Conservation (phyloP, 805 yeast species). For the Huiozyma naganishii region DNA sequence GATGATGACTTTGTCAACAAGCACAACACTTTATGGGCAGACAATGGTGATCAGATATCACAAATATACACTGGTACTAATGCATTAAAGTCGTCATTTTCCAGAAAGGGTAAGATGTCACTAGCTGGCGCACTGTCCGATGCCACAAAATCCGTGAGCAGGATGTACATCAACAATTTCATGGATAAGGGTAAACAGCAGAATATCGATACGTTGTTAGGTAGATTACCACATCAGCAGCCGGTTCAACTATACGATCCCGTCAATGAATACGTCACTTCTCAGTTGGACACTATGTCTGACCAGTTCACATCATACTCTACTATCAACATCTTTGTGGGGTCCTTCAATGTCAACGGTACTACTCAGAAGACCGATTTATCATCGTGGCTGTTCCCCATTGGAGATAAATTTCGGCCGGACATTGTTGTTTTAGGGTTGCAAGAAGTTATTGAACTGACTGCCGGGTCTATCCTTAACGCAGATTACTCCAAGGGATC, state of each 20-base stretch:
- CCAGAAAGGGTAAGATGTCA: constrained; percentile 93
- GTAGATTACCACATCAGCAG: constrained; percentile 60
- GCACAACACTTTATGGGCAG: constrained; percentile 92
- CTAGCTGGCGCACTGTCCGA: constrained; percentile 95
- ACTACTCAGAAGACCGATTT: constrained; percentile 47
- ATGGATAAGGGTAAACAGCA: constrained; percentile 84
- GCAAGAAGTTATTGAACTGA: constrained; percentile 88
- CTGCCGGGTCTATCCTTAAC: constrained; percentile 80
- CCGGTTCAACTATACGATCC: constrained; percentile 81
- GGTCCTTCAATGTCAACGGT: constrained; percentile 86
- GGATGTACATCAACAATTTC: constrained; percentile 93
- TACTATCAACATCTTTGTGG: constrained; percentile 57
- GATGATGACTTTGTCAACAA: constrained; percentile 52
- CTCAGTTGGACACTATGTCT: constrained; percentile 36
- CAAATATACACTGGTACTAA: constrained; percentile 97
- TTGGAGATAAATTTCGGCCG: constrained; percentile 44
- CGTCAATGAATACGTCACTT: constrained; percentile 69
- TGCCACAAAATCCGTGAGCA: constrained; percentile 88
- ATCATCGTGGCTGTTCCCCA: constrained; percentile 73
- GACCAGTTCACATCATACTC: constrained; percentile 48
- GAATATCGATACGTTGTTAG: constrained; percentile 79
- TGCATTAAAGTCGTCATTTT: constrained; percentile 87
- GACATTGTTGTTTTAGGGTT: constrained; percentile 84
- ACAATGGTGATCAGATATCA: constrained; percentile 93
- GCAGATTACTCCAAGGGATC: constrained; percentile 71